phyloP scores from a whole-genome alignment of 345 rosid species.

The Clausena lansium region DNA sequence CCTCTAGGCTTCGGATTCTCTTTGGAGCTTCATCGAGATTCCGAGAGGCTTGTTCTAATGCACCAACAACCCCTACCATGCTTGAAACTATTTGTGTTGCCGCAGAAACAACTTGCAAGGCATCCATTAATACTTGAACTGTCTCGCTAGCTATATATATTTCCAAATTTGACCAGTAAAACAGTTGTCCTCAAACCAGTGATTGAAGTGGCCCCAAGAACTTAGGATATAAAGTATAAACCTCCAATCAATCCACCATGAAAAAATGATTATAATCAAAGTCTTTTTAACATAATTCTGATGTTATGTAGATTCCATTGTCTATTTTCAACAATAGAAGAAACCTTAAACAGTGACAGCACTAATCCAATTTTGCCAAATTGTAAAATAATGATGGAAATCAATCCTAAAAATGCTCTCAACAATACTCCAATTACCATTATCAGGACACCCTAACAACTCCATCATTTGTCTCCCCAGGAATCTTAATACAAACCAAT shows the following conservation, averaged over 20 bases:
- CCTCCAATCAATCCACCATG: background rate
- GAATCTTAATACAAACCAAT: background rate
- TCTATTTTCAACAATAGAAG: background rate
- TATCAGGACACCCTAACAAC: background rate
- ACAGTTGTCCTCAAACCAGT: background rate
- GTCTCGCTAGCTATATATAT: background rate
- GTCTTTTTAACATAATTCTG: background rate
- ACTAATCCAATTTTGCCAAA: background rate
- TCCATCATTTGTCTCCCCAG: background rate
- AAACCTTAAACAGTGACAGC: background rate
- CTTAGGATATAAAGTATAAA: background rate
- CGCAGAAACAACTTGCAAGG: constrained; percentile 27
- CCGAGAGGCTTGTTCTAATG: constrained; percentile 30
- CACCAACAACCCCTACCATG: constrained; percentile 33
- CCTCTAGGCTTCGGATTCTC: constrained; percentile 29
- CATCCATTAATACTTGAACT: constrained; percentile 23
- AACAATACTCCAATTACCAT: background rate
- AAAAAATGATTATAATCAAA: background rate
- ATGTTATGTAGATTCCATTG: background rate
- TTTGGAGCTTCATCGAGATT: constrained; percentile 38
- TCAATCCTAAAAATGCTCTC: background rate
- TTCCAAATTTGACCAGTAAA: background rate
- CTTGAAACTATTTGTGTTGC: constrained; percentile 26
- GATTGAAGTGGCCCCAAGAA: background rate
- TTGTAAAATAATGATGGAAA: background rate